Evolutionary conservation across 768 basidiomycete genomes (phyloP), one percentile per base, ranked within the genome.

Genomic region (Lanmaoa pseudosensibilis): DNA sequence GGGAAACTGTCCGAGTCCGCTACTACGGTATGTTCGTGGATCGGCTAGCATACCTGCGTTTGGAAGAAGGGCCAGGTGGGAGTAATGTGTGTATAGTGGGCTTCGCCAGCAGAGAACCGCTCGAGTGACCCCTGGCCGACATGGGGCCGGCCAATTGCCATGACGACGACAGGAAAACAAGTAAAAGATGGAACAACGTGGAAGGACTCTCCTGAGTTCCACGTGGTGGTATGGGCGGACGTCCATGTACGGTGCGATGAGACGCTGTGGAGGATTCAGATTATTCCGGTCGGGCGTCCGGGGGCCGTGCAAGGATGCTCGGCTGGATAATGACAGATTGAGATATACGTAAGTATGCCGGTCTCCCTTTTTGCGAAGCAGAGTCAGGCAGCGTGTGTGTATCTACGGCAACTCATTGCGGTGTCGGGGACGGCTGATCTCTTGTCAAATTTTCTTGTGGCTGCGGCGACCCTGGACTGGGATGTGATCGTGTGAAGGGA

Each of bases 341-440:
- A 4, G 27, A 27, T 27, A 27, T 27, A 27, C 27, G 27, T 27
- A 27, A 27, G 27, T 27, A 27, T 6, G 27, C 27, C 6, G 27
- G 27, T 27, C 5, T 25, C 25, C 25, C 25, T 25, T 25, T 25
- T 25, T 25, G 25, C 25, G 25, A 25, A 5, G 27, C 27, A 27
- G 5, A 27, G 4, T 6, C 27, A 27, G 8, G 15, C 5, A 2
- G 11, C 16, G 37, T 21, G 37, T 23, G 23, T 15, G 54, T 60
- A 50, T 50, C 60, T 62, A 61, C 53, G 55, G 60, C 60, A 61
- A 61, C 60, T 52, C 49, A 58, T 52, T 63, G 55, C 59, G 21
- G 59, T 62, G 59, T 61, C 38, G 44, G 52, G 37, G 23, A 34
- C n/a, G 52, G 53, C 18, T 33, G 38, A 34, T 51, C 55, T 36